phyloP scores from a whole-genome alignment of 2,329 filamentous ascomycete species.

The Pseudocercospora musae region DNA sequence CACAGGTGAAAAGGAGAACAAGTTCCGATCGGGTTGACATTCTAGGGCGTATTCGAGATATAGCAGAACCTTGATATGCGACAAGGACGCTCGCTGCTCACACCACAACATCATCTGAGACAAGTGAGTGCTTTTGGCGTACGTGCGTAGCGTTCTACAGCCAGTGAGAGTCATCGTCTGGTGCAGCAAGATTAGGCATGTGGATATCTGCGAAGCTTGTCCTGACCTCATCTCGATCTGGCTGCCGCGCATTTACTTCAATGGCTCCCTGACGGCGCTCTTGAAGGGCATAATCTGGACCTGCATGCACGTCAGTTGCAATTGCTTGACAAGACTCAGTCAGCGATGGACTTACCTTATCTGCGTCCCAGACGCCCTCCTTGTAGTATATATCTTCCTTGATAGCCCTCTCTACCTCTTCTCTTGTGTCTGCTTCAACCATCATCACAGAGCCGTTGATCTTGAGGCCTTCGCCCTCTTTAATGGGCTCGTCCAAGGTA shows the following conservation, averaged over 20 bases:
- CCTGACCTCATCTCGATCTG: neutral
- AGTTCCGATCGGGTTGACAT: neutral
- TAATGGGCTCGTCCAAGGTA: constrained; percentile 61
- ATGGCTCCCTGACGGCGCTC: constrained; percentile 44
- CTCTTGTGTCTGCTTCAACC: constrained; percentile 61
- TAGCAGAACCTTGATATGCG: neutral
- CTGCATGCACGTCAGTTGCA: constrained; percentile 21
- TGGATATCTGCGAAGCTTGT: neutral
- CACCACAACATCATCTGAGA: neutral
- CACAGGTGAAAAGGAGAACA: neutral
- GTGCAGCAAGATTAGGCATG: neutral
- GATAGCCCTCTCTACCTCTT: constrained; percentile 61
- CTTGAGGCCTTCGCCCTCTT: constrained; percentile 61
- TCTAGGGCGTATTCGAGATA: neutral
- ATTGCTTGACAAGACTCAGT: neutral
- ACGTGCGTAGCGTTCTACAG: neutral
- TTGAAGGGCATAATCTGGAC: constrained; percentile 49
- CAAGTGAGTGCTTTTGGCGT: neutral
- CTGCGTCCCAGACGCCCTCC: constrained; percentile 72
- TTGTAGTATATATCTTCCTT: constrained; percentile 70
- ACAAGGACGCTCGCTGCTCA: neutral
- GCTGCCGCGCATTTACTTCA: constrained; percentile 29
- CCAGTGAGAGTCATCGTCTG: neutral
- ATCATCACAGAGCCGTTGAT: constrained; percentile 75
- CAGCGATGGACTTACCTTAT: constrained; percentile 37